Base-by-base conservation (phyloP, 2,329 filamentous ascomycete genomes). In the Bertia moriformis region DNA sequence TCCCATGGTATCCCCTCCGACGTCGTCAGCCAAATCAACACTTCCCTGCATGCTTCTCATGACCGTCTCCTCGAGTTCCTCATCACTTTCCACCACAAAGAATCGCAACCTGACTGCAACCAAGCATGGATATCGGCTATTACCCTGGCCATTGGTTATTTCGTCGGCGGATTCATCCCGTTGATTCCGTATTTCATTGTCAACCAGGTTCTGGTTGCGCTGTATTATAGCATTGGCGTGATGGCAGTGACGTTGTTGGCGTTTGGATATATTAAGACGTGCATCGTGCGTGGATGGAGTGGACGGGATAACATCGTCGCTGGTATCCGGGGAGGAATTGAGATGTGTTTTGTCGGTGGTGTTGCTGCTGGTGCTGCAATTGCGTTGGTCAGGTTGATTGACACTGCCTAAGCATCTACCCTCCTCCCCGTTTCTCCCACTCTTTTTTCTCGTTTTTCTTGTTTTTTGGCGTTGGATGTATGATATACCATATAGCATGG, bases 81-180 rank as follows among this genome's bases (percentile, higher is more conserved):
- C 10, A 10, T 35, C 10, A 7, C 32, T 7, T 35, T 35, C 32
- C 32, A 35, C 17, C 59, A 71, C 33, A 59, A 65, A 43, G 59
- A 65, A 40, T 14, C 32, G 7, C 10, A 10, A 7, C 59, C 60
- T 3, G 42, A 45, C 4, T 55, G 14, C 19, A 58, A 60, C 49
- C 51, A 61, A 44, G 55, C 71, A 48, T 52, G 66, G 54, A 55
- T 73, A 35, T 78, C 72, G 0, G 80, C 76, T 2, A 45, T 76
- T 18, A 83, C 75, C 5, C 79, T 85, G 48, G 74, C 78, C 0
- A 49, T 75, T 14, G 77, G 77, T 24, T 85, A 85, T 53, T 76
- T 84, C 39, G 54, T 83, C 17, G 80, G 80, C 15, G 80, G 80
- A 0, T 62, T 83, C 40, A 68, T 84, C n/a, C 79, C 80, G 13